These are phyloP conservation scores for Microascus cirrosus DNA, from an alignment of 2,329 filamentous ascomycete genomes.

Conservation along the genomic window DNA sequence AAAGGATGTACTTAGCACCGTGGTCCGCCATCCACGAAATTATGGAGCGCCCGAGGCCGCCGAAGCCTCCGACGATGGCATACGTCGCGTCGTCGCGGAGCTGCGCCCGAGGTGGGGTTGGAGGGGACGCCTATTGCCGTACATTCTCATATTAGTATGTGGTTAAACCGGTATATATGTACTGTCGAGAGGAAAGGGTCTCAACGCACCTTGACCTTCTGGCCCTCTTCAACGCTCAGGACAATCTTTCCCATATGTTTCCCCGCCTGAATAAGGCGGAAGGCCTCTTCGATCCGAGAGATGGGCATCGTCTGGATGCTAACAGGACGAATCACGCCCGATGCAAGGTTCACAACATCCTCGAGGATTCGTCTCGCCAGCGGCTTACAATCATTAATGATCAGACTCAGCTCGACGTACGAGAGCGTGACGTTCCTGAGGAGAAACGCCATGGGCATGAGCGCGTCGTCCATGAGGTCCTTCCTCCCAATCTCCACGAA, in stretches of 20 bases:
- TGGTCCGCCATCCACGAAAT: conserved; percentile 8
- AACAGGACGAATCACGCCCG: not conserved
- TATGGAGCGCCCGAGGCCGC: conserved; percentile 13
- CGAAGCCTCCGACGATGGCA: conserved; percentile 13
- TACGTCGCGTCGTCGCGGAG: conserved; percentile 5
- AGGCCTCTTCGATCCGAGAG: not conserved
- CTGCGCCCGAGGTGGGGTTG: not conserved
- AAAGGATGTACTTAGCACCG: conserved; percentile 16
- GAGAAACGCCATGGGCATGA: not conserved
- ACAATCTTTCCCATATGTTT: conserved; percentile 11
- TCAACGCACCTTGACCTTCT: not conserved
- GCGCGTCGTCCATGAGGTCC: not conserved
- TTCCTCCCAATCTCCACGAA: conserved; percentile 18
- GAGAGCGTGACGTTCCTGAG: not conserved
- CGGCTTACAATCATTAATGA: not conserved
- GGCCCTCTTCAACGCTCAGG: conserved; percentile 4
- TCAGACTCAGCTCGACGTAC: not conserved
- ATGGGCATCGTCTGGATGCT: not conserved
- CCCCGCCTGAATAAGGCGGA: conserved; percentile 7
- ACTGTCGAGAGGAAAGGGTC: not conserved
- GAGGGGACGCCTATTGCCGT: not conserved
- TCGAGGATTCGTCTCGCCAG: not conserved
- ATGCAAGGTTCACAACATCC: not conserved
- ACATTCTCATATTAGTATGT: no score
- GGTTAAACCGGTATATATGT: not conserved